Percentiles rank a stretch among this genome's conserved stretches.
Evolutionary conservation across 495 filamentous ascomycete species (phyloP).

Genomic region (Aspergillus biplanus): DNA sequence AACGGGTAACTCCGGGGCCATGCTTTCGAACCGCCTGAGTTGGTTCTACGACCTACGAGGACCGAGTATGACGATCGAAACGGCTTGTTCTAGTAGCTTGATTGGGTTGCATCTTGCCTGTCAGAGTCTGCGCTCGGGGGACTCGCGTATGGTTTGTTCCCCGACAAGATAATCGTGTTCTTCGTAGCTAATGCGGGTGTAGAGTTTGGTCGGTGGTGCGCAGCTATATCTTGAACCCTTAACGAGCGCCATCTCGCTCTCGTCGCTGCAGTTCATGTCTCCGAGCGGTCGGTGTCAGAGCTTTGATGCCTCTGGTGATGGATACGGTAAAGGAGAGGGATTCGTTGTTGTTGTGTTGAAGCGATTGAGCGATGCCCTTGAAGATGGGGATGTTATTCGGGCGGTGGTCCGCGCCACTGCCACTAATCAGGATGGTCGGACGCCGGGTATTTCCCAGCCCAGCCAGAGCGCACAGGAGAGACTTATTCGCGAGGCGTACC

Average conservation of each 20-base stretch:
- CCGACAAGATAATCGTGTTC: too few species aligned
- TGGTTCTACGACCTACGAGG: slow-evolving; percentile 39
- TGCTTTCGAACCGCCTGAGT: slow-evolving; percentile 37
- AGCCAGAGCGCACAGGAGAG: slow-evolving; percentile 51
- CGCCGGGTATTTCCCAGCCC: slow-evolving; percentile 60
- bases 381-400: slow-evolving; percentile 36
- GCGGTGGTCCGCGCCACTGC: slow-evolving; percentile 40
- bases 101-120: slow-evolving; percentile 50
- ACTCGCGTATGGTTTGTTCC: slow-evolving; percentile 13
- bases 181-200: not conserved
- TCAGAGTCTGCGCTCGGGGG: slow-evolving; percentile 39
- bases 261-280: slow-evolving; percentile 22
- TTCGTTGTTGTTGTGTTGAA: slow-evolving; percentile 41
- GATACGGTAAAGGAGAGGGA: slow-evolving; percentile 53
- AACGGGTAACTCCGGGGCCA: slow-evolving; percentile 23
- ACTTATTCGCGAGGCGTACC: slow-evolving; percentile 40
- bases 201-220: slow-evolving; percentile 29
- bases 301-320: slow-evolving; percentile 43
- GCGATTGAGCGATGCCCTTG: slow-evolving; percentile 30
- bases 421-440: slow-evolving; percentile 45
- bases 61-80: slow-evolving; percentile 41
- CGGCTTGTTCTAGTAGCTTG: slow-evolving; percentile 51
- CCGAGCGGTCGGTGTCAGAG: slow-evolving; percentile 31
- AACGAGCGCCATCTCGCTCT: slow-evolving; percentile 7
- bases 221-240: slow-evolving; percentile 30